phyloP scores from a whole-genome alignment of 345 rosid genomes.

The Adansonia digitata region DNA sequence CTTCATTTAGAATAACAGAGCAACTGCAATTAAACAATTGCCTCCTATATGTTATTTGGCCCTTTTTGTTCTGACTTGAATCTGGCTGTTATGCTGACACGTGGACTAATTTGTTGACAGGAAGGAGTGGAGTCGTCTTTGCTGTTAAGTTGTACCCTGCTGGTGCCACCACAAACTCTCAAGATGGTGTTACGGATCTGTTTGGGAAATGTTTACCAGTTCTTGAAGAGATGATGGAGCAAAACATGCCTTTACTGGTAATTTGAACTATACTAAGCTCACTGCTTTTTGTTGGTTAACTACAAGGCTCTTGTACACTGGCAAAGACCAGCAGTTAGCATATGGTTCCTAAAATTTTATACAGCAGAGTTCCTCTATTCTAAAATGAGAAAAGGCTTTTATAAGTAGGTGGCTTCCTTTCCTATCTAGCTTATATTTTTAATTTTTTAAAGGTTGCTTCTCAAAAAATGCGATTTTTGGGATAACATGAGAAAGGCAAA shows the following conservation, averaged over 20 bases:
- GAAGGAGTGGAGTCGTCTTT: conserved; percentile 72
- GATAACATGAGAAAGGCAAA: not conserved
- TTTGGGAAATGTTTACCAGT: conserved; percentile 84
- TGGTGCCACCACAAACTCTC: conserved; percentile 93
- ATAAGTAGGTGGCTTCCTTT: not conserved
- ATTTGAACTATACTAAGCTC: conserved; percentile 9
- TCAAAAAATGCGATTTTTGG: not conserved
- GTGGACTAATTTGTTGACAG: conserved; percentile 32
- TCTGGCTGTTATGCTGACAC: not conserved
- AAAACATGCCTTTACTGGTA: conserved; percentile 90
- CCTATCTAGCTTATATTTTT: not conserved
- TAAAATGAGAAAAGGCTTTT: not conserved
- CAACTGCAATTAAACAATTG: not conserved
- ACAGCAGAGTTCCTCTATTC: not conserved
- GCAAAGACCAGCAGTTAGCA: not conserved
- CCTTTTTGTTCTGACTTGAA: not conserved
- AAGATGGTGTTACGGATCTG: conserved; percentile 92
- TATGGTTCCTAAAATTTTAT: not conserved
- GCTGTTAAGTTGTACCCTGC: conserved; percentile 97
- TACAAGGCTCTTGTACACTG: not conserved
- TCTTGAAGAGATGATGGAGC: conserved; percentile 83
- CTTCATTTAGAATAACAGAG: not conserved
- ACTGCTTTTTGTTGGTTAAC: not conserved
- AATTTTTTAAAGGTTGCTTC: not conserved
- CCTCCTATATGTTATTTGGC: not conserved